Base-by-base conservation (phyloP, 2,329 filamentous ascomycete genomes). In the Aspergillus tamarii region DNA sequence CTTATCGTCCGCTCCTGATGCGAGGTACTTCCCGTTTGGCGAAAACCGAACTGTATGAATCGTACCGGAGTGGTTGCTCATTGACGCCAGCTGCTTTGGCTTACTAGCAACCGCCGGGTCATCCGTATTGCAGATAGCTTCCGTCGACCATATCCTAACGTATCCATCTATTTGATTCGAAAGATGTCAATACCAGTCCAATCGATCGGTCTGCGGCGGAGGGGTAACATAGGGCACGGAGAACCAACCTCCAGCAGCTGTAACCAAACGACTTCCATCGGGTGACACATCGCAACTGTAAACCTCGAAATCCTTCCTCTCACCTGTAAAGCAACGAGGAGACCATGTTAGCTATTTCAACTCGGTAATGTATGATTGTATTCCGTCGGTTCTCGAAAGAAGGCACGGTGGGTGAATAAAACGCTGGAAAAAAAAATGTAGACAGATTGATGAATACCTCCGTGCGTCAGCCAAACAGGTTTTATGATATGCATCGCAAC, bases 41-140 rank as follows among this genome's bases (percentile, higher is more conserved):
- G 95, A 98, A 82, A 98, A 99, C 70, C 96, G 91, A 67, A 99
- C 95, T 0, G 94, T 93, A 80, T 97, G 94, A 67, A 98, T 97
- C 21, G 94, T 98, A 70, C 94, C 95, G 4, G 96, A 94, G 78
- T 99, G 95, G 76, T 98, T 94, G 87, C 93, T 98, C 88, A 99
- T 95, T 73, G 96, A 94, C 71, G 94, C 96, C 73, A 99, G 88
- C 84, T 99, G 96, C 73, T 92, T 93, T 55, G 96, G 94, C 71
- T 89, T 83, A 73, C 88, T 91, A 60, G 84, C 85, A 80, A 90
- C 94, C 64, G 85, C 84, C 39, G 88, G 82, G 69, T 94, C 88
- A 67, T 88, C 85, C 66, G 93, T 90, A 72, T 92, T 91, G 77
- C 93, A 90, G 75, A 99, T 93, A 62, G 95, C 91, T 71, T 98